phyloP scores from a whole-genome alignment of 106 monocot species.

The Dendrobium catenatum region DNA sequence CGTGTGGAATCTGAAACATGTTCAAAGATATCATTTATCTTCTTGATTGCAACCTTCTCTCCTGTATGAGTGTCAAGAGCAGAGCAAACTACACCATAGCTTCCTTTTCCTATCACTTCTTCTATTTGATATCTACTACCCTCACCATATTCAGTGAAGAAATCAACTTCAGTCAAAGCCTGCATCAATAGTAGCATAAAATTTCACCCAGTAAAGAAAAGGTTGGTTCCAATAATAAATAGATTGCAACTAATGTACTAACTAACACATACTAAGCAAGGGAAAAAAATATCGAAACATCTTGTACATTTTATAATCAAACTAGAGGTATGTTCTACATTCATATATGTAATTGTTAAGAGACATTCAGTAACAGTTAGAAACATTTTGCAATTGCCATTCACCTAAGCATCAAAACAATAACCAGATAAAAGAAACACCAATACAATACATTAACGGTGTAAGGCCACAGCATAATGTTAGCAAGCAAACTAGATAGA shows the following conservation, averaged over 20 bases:
- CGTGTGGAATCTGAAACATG: slow-evolving; percentile 73
- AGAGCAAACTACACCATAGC: slow-evolving; percentile 79
- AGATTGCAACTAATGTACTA: background rate
- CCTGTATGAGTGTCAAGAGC: slow-evolving; percentile 58
- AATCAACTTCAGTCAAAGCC: slow-evolving; percentile 42
- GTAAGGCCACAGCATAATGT: background rate
- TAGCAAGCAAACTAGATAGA: background rate
- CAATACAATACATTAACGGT: background rate
- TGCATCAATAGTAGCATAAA: slow-evolving; percentile 15
- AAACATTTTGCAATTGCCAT: background rate
- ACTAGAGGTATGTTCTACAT: background rate
- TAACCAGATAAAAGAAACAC: background rate
- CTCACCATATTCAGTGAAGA: slow-evolving; percentile 75
- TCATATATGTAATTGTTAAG: background rate
- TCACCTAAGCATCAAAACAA: slow-evolving; percentile 1
- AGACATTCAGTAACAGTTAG: background rate
- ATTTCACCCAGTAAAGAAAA: background rate
- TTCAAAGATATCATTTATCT: slow-evolving; percentile 71
- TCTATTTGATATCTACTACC: slow-evolving; percentile 61
- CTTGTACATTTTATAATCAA: background rate
- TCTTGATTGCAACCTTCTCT: slow-evolving; percentile 76
- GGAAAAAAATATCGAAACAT: background rate
- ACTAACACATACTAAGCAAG: background rate
- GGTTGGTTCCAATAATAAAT: background rate
- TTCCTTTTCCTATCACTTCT: slow-evolving; percentile 76